Evolutionary conservation across 148 eudicot genomes (phyloP), one percentile per base, ranked within the genome.

Genomic region (Chenopodium suecicum): DNA sequence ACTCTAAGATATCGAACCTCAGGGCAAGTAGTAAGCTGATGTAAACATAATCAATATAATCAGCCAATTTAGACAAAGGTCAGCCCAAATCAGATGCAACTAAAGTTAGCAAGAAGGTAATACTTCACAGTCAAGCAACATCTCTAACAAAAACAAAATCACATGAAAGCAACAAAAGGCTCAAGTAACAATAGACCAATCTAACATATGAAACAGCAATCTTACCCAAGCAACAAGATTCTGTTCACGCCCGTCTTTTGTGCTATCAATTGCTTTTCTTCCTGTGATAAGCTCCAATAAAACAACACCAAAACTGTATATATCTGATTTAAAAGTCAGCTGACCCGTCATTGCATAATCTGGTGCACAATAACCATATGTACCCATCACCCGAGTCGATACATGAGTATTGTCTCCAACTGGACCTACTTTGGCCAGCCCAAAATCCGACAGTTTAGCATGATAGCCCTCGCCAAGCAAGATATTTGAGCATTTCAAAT

Each of bases 321-420:
- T 90, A 69, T 94, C 98, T 19, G 94, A 94, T 72, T 89, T 94
- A 73, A 94, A 92, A 0, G 93, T 91, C 32, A 94, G 92, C 84
- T 93, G 98, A 47, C 98, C 98, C 14, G 98, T 93, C 97, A 90
- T 93, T 34, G 94, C 94, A 80, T 93, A 93, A 66, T 93, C 97
- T 37, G 94, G 97, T 67, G 97, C 97, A 89, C 94, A 93, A 74
- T 93, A 91, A 16, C 97, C 97, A 74, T 93, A 90, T 23, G 97
- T 93, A 82, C 97, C 97, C 97, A 93, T 91, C 77, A 93, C 94
- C 80, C 97, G 87, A 72, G 97, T 93, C 3, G 98, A 94, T 73
- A 91, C 98, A 82, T 92, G 97, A 31, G 97, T 91, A 52, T 92
- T 83, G 56, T 89, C 95, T 27, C 98, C 98, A 29, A 82, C 80